Conservation (phyloP, 2,329 filamentous ascomycete genomes). For the Ceratocystis diversiconidia region DNA sequence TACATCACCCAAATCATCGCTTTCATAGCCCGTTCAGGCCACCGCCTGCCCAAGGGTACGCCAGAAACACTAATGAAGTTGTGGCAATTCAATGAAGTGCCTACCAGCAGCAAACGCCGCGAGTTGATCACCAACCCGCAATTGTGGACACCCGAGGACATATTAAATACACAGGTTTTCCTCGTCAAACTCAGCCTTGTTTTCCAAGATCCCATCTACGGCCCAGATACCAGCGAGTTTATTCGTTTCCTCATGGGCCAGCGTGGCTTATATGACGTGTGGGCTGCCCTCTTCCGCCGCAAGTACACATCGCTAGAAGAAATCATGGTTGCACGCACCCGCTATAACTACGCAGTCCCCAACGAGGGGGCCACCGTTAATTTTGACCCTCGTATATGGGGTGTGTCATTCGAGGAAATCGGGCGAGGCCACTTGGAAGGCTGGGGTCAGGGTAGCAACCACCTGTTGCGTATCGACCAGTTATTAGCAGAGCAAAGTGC, state of each 20-base stretch:
- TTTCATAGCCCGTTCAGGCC: constrained; percentile 42
- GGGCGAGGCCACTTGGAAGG: constrained; percentile 41
- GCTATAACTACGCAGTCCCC: constrained; percentile 36
- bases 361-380: constrained; percentile 19
- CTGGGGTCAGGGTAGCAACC: constrained; percentile 34
- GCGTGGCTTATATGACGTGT: constrained; percentile 40
- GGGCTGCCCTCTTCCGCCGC: constrained; percentile 44
- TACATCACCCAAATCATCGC: constrained; percentile 48
- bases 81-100: constrained; percentile 59
- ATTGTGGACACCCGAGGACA: constrained; percentile 44
- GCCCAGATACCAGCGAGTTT: constrained; percentile 36
- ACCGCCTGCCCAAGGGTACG: constrained; percentile 38
- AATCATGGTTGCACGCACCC: constrained; percentile 40
- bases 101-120: constrained; percentile 40
- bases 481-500: constrained; percentile 43
- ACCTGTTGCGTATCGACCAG: constrained; percentile 37
- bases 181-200: constrained; percentile 58
- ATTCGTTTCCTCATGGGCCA: constrained; percentile 47
- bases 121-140: constrained; percentile 37
- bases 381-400: constrained; percentile 29
- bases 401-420: constrained; percentile 37
- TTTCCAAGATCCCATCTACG: constrained; percentile 49
- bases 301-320: constrained; percentile 37
- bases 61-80: constrained; percentile 43
- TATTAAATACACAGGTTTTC: constrained; percentile 50